Base-by-base conservation (phyloP, 2,329 filamentous ascomycete species). In the Aspergillus puulaauensis region DNA sequence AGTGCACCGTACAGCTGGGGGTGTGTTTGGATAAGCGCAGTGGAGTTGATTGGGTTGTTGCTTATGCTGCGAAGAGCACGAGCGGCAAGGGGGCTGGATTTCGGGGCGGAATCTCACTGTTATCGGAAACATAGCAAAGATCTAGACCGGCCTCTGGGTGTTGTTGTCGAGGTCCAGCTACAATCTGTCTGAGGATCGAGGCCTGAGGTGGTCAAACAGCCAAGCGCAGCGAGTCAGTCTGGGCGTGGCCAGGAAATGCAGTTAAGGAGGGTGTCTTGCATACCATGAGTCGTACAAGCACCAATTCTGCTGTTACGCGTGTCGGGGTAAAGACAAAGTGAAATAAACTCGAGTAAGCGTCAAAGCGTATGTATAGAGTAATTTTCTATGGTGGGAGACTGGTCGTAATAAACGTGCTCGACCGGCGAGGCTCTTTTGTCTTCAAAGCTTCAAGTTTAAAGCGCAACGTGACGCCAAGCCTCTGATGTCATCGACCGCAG, bases 71-170 rank as follows among this genome's bases (percentile, higher is more conserved):
- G 7, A 17, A 7, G n/a, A 35, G 37, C 11, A 47, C 41, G 37
- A 9, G 11, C 5, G 35, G 23, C 3, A 33, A 51, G 44, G 11
- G 45, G 52, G 19, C n/a, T 43, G 37, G 27, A 11, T 31, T 31
- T 11, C 9, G 27, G 27, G 27, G 27, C 27, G 4, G 27, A 31
- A 31, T 24, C 66, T 60, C 66, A 79, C 73, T 90, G 68, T 90
- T 86, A 68, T 93, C 86, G 0, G 92, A 96, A 37, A 98, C 93
- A 75, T 99, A 99, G 81, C 93, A 98, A 45, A 99, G 83, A 73
- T 99, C 95, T 24, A 99, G 83, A 6, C 90, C 90, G 7, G 93
- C 89, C 79, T 97, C 93, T 31, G 90, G 83, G 72, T 98, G 93
- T 67, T 88, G 86, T 59, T 88, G 82, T 64, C 95, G 86, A 12